phyloP scores from a whole-genome alignment of 163 green algal genomes.

The Scenedesmus sp. region DNA sequence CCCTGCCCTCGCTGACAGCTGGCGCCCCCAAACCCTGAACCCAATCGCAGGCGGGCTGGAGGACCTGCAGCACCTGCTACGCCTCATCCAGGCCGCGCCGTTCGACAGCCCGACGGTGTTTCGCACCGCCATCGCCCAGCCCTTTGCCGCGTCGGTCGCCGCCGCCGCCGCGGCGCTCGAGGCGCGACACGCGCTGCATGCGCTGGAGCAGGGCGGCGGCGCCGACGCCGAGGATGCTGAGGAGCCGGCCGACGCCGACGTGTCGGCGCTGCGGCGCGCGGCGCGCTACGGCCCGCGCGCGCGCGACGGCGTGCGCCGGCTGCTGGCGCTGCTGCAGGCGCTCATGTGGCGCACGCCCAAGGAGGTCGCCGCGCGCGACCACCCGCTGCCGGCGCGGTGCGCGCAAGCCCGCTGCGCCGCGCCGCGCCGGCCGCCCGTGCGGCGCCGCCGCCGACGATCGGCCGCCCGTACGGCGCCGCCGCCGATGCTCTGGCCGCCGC shows the following conservation, averaged over 20 bases:
- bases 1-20: too few species aligned
- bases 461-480: not conserved
- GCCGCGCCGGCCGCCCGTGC: too few species aligned
- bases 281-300: not conserved
- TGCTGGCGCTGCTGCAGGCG: constrained; percentile 65
- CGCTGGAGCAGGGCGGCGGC: not conserved
- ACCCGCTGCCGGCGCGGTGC: constrained; percentile 66
- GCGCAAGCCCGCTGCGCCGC: too few species aligned
- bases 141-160: constrained; percentile 15
- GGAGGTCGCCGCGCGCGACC: constrained; percentile 58
- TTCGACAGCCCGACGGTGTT: constrained; percentile 51
- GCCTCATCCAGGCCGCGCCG: constrained; percentile 59
- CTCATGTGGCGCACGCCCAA: constrained; percentile 85
- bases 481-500: not conserved
- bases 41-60: constrained; percentile 53
- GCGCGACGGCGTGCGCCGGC: constrained; percentile 35
- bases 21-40: too few species aligned
- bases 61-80: constrained; percentile 64
- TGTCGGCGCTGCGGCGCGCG: not conserved
- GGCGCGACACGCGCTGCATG: too few species aligned
- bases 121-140: constrained; percentile 5
- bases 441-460: not conserved
- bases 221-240: not conserved
- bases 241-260: not conserved
- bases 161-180: constrained; percentile 24